These are phyloP conservation scores for Claviceps monticola DNA, from an alignment of 2,329 filamentous ascomycete genomes.

Conservation along the genomic window DNA sequence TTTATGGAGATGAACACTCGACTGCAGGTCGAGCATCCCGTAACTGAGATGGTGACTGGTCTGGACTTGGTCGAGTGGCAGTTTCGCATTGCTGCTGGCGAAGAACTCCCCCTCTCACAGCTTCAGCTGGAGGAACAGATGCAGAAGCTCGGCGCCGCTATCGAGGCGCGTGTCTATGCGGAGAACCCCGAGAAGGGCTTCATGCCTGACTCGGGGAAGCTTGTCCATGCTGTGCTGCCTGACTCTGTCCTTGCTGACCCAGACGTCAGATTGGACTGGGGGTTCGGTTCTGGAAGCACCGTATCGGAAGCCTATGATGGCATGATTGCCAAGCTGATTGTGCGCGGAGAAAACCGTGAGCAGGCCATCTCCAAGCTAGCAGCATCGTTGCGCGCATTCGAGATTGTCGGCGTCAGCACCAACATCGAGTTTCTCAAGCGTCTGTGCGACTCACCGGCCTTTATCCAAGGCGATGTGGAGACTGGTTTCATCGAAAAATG, in stretches of 20 bases:
- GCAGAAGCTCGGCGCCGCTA: conserved; percentile 63
- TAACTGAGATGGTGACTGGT: conserved; percentile 59
- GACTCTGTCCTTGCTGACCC: conserved; percentile 42
- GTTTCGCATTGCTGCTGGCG: conserved; percentile 56
- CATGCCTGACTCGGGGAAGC: conserved; percentile 79
- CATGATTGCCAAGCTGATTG: conserved; percentile 97
- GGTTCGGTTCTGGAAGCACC: conserved; percentile 81
- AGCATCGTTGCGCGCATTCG: conserved; percentile 71
- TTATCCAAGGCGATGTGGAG: conserved; percentile 78
- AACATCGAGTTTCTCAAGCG: conserved; percentile 96
- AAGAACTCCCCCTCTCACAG: conserved; percentile 42
- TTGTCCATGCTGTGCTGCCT: conserved; percentile 72
- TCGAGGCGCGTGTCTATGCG: conserved; percentile 93
- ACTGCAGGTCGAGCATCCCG: conserved; percentile 91
- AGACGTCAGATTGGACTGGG: conserved; percentile 81
- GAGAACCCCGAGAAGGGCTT: conserved; percentile 89
- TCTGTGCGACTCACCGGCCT: conserved; percentile 67
- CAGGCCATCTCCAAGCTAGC: conserved; percentile 73
- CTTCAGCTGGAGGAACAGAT: conserved; percentile 62
- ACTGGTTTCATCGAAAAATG: conserved; percentile 94
- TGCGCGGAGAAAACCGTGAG: conserved; percentile 63
- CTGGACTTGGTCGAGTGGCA: conserved; percentile 88
- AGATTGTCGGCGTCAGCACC: conserved; percentile 83
- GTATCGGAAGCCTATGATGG: conserved; percentile 94
- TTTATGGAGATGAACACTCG: conserved; percentile 79